A percentile compares a stretch with the other conserved stretches of the same genome.
These are phyloP conservation scores for Erythrobasidium hasegawianum DNA, from an alignment of 1,284 basidiomycete species.

Conservation along the genomic window DNA sequence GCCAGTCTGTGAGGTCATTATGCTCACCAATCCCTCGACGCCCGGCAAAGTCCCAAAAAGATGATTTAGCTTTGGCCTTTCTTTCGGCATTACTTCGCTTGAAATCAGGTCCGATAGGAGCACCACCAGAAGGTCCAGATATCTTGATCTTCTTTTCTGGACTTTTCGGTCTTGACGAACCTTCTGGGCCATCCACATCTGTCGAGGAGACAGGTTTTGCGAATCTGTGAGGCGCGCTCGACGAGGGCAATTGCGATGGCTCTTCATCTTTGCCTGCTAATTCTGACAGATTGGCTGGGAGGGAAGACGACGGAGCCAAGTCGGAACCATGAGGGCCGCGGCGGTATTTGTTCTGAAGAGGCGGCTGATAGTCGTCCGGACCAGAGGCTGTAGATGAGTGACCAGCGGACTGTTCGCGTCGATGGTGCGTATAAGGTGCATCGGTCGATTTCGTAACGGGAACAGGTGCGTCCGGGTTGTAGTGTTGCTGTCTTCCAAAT, in stretches of 20 bases:
- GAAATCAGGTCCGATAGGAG: conserved; percentile 80
- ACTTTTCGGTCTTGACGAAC: conserved; percentile 53
- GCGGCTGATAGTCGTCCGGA: conserved; percentile 11
- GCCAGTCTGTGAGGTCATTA: too few species aligned
- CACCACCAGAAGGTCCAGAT: conserved; percentile 80
- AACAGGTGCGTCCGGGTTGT: neutral
- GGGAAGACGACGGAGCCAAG: conserved; percentile 38
- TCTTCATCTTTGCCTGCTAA: conserved; percentile 52
- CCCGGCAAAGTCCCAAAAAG: conserved; percentile 43
- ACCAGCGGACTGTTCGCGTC: conserved; percentile 34
- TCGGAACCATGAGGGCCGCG: conserved; percentile 15
- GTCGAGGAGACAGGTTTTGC: conserved; percentile 5
- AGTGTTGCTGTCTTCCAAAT: neutral
- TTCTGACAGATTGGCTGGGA: conserved; percentile 38
- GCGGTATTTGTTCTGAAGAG: neutral
- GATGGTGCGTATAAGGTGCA: conserved; percentile 10
- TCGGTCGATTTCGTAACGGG: neutral
- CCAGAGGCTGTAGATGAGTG: conserved; percentile 34
- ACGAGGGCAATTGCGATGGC: conserved; percentile 49
- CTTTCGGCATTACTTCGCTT: conserved; percentile 45
- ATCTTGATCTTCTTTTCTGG: conserved; percentile 58
- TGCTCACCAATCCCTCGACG: conserved; percentile 1
- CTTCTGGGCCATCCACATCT: conserved; percentile 51
- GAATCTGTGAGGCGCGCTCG: conserved; percentile 4
- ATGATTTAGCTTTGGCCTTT: conserved; percentile 65